Evolutionary conservation across 768 basidiomycete genomes (phyloP), one percentile per base, ranked within the genome.

Genomic region (Termitomyces eurrhizus): DNA sequence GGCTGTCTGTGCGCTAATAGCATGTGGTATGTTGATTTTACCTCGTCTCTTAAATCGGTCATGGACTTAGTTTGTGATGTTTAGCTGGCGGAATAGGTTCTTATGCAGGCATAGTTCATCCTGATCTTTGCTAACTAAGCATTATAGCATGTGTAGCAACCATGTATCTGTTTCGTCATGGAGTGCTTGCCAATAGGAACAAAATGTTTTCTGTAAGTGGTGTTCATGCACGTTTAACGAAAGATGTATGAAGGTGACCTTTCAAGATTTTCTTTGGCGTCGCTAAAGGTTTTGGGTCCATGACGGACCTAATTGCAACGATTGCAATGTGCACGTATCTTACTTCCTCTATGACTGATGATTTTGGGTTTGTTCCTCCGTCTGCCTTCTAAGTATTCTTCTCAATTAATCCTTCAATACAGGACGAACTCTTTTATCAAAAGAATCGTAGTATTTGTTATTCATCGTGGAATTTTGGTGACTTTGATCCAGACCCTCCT

Each of bases 401-500:
- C 52, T 37, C 64, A 29, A 53, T n/a, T 35, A 4, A 18, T 21
- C 32, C 4, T 29, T 48, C 13, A 24, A 32, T 21, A 33, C 61
- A 80, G 79, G 42, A 80, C 78, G 1, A 75, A 76, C 51, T 68
- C 68, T 4, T 58, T 79, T 24, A 67, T 81, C 52, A 72, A 70
- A 13, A 67, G 68, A 2, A 67, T 81, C 29, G 74, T 79, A 37
- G 67, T 71, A 60, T 78, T 74, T 53, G 68, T 78, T 46, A 69
- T 81, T 29, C 73, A 79, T 37, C 75, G 80, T 35, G 79, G 79
- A 13, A 68, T 71, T 12, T 72, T 80, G 32, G 79, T 81, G 4
- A 80, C 79, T 7, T 65, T 76, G 11, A 74, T 80, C 12, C 80
- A 81, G 60, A 71, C 67, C 12, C 60, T 76, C 26, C 67, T 80